Base-by-base conservation (phyloP, 2,329 filamentous ascomycete genomes). In the Paradendryphiella salina region DNA sequence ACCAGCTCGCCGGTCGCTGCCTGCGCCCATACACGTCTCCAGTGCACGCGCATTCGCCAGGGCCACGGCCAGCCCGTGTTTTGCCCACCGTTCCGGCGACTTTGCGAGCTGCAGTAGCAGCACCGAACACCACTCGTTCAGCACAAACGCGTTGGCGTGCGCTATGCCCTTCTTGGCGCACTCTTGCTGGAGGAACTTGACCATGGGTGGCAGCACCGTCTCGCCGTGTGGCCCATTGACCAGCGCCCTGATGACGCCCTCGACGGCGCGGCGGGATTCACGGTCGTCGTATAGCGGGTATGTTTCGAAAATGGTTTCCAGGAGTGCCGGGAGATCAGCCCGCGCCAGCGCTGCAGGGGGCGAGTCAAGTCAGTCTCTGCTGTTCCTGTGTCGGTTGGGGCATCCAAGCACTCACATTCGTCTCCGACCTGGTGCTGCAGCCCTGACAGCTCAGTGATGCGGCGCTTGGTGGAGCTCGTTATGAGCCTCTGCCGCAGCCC, bases 221-320 rank as follows among this genome's bases (percentile, higher is more conserved):
- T 85, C 80, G 23, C 80, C 75, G 40, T 87, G 79, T 14, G 79
- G 76, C 45, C 78, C 79, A 48, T 80, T 80, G 51, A 92, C 80
- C 59, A 93, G 79, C 43, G 84, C 80, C 57, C 80, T 77, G 49
- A 99, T 80, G 70, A 92, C 96, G 75, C 82, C 80, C 72, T 96
- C 89, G 26, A 91, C 90, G 31, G 90, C 90, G 63, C 85, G 82
- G 62, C 94, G 85, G 36, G 94, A 97, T 59, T 84, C 79, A 64
- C 92, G 85, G 75, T 99, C 94, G 73, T 85, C 78, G 74, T 97
- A 99, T 63, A 88, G 85, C 54, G 89, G 84, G 69, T 96, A 91
- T 43, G 92, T 96, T 70, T 85, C 85, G 76, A 97, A 93, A 26
- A 99, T 83, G 28, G 91, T 78, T 54, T 84, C 81, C 57, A 96